Percentiles rank a stretch among this genome's conserved stretches.
Evolutionary conservation across 345 rosid genomes (phyloP).

Genomic region (Lumnitzera racemosa): DNA sequence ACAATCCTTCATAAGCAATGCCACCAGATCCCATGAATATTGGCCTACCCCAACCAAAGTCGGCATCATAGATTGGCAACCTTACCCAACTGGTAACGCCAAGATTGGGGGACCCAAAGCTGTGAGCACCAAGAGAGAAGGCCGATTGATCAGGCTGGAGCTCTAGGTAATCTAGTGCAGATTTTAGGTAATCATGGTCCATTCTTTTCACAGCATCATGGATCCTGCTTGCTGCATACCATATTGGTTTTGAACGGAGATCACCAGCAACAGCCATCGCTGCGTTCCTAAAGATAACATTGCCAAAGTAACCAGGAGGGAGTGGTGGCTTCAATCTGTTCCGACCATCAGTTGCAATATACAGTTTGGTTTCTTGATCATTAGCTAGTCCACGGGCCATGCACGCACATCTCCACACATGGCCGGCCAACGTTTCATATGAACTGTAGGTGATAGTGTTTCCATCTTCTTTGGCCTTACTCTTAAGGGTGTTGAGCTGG

Average conservation of each 20-base stretch:
- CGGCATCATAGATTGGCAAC: constrained; percentile 31
- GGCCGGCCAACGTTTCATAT: constrained; percentile 88
- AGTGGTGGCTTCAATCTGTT: constrained; percentile 66
- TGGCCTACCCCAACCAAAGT: constrained; percentile 73
- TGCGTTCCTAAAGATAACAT: constrained; percentile 81
- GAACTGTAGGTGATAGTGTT: constrained; percentile 67
- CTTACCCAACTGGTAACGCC: constrained; percentile 37
- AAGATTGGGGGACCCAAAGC: constrained; percentile 51
- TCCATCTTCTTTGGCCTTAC: constrained; percentile 71
- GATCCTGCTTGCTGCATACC: constrained; percentile 75
- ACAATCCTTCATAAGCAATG: constrained; percentile 36
- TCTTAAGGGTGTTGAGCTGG: constrained; percentile 65
- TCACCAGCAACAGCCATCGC: constrained; percentile 70
- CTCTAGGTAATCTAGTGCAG: constrained; percentile 91
- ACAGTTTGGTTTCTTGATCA: constrained; percentile 69
- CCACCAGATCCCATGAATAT: constrained; percentile 43
- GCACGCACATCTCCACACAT: constrained; percentile 79
- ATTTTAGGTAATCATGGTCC: constrained; percentile 80
- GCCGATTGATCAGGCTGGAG: constrained; percentile 39
- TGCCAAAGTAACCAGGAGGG: constrained; percentile 89
- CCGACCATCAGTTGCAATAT: constrained; percentile 90
- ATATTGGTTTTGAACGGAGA: constrained; percentile 62
- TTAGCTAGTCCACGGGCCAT: constrained; percentile 63
- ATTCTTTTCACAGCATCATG: constrained; percentile 73
- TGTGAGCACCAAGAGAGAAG: constrained; percentile 34